Conservation (phyloP, 2,329 filamentous ascomycete genomes). For the Hirsutella minnesotensis region DNA sequence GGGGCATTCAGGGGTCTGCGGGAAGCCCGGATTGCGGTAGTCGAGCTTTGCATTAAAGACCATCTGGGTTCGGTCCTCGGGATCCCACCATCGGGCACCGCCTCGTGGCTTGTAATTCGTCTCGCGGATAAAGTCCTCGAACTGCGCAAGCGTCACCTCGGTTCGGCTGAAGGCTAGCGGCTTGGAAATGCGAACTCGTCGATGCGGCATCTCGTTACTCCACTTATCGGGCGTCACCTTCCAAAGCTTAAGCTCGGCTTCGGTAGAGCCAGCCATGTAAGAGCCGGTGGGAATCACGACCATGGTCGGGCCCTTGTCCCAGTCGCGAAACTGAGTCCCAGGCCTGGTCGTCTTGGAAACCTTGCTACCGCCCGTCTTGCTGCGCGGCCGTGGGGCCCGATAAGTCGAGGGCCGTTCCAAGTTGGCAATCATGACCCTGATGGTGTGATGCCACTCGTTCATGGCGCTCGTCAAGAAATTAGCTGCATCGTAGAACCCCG, state of each 20-base stretch:
- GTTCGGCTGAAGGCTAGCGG: slow-evolving; percentile 6
- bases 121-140: slow-evolving; percentile 4
- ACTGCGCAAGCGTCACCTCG: slow-evolving; percentile 5
- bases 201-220: slow-evolving; percentile 5
- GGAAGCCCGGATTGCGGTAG: slow-evolving; percentile 6
- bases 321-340: slow-evolving; percentile 5
- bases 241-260: slow-evolving; percentile 5
- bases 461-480: slow-evolving; percentile 3
- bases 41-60: slow-evolving; percentile 5
- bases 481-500: not conserved
- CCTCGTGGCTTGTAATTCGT: slow-evolving; percentile 5
- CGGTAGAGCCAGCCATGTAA: slow-evolving; percentile 4
- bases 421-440: slow-evolving; percentile 2
- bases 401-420: slow-evolving; percentile 1
- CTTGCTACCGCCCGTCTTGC: not conserved
- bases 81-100: slow-evolving; percentile 7
- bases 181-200: slow-evolving; percentile 3
- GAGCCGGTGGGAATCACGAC: slow-evolving; percentile 6
- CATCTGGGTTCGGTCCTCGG: not conserved
- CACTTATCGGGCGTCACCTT: slow-evolving; percentile 1
- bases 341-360: not conserved
- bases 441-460: slow-evolving; percentile 5
- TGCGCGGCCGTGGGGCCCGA: not conserved
- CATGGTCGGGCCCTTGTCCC: slow-evolving; percentile 2
- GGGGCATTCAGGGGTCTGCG: slow-evolving; percentile 4